Conservation (phyloP, 1,284 basidiomycete species). For the Rhizoctonia solani region DNA sequence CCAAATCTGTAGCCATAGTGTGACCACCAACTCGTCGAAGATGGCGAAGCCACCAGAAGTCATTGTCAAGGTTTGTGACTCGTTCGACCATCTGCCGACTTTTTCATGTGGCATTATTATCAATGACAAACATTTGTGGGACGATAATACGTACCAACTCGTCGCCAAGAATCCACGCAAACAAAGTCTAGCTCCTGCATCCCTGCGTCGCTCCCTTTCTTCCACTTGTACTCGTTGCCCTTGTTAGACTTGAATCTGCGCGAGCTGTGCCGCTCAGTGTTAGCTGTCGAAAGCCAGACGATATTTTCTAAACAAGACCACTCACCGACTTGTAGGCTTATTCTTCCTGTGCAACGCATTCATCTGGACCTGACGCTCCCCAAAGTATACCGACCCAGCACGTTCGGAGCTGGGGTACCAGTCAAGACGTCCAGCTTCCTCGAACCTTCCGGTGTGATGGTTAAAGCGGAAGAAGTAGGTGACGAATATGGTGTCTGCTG, state of each 20-base stretch:
- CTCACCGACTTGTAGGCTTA: constrained; percentile 36
- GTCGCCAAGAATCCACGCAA: constrained; percentile 28
- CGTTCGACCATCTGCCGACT: constrained; percentile 28
- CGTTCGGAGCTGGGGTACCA: constrained; percentile 33
- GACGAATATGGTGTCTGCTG: constrained; percentile 30
- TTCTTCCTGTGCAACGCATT: constrained; percentile 36
- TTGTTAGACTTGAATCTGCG: constrained; percentile 38
- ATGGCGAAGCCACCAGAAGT: constrained; percentile 31
- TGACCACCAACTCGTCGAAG: constrained; percentile 33
- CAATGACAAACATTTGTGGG: neutral
- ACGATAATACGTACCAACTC: constrained; percentile 15
- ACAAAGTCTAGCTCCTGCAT: constrained; percentile 36
- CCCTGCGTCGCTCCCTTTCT: constrained; percentile 36
- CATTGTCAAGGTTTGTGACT: constrained; percentile 23
- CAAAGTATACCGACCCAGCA: constrained; percentile 35
- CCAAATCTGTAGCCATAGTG: constrained; percentile 34
- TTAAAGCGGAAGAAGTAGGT: constrained; percentile 35
- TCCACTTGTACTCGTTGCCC: constrained; percentile 38
- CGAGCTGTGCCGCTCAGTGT: constrained; percentile 30
- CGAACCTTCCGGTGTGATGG: constrained; percentile 35
- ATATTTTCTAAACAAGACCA: neutral
- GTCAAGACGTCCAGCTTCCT: constrained; percentile 37
- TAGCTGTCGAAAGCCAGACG: neutral
- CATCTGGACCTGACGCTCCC: constrained; percentile 32
- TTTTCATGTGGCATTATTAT: constrained; percentile 5